Base-by-base conservation (phyloP, 2,329 filamentous ascomycete species). In the Pseudocercospora vitis region DNA sequence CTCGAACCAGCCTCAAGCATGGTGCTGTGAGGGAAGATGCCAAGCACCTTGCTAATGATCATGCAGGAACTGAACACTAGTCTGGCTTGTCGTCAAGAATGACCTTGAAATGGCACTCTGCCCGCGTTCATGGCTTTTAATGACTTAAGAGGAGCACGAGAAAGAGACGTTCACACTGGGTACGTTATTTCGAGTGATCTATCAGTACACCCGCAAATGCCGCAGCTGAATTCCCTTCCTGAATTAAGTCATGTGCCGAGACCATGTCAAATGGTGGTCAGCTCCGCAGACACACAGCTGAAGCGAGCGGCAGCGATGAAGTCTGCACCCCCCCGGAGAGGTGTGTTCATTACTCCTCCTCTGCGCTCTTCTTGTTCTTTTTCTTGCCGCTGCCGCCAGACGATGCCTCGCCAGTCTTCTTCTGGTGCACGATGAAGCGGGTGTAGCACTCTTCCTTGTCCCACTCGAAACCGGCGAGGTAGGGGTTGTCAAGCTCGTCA, bases 401-500 rank as follows among this genome's bases (percentile, higher is more conserved):
- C 56, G 78, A 73, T 46, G 75, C 75, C 18, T 81, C 80, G 57
- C 83, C 83, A 64, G 87, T 81, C 73, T 85, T 86, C 73, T 86
- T 86, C 70, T 92, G 88, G 74, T 94, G 91, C 59, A 96, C 91
- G 66, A 95, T 79, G 68, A 97, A 81, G 61, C 84, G 83, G 50
- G 89, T 92, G 85, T 90, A 96, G 70, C 85, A 90, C 75, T 95
- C 89, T 65, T 95, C 88, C 72, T 87, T 89, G 75, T 96, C 88
- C 91, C 91, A 96, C 80, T 96, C 91, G 77, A 97, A 96, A 63
- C 92, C 92, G 67, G 86, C 86, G 63, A 97, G 86, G 80, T 91
- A 90, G 60, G 91, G 89, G 62, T 82, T 80, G 52, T 92, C 88
- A 57, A 97, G 80, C 73, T 96, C 92, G 71, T 97, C 92, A 68